Evolutionary conservation across 2,329 filamentous ascomycete genomes (phyloP), one percentile per base, ranked within the genome.

Genomic region (Aureobasidium mangrovei): DNA sequence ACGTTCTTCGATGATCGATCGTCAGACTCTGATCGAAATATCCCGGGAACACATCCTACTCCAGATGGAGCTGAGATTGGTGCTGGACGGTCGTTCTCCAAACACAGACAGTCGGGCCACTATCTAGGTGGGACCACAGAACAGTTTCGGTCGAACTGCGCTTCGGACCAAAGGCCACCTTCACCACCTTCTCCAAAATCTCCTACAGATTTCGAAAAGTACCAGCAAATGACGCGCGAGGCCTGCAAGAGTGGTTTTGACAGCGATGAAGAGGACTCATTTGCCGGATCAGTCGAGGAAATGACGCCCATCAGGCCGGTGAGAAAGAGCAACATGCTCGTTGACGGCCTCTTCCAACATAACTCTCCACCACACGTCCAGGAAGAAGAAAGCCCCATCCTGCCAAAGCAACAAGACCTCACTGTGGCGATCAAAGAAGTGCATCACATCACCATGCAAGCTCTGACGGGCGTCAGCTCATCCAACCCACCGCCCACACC

Each of bases 1-100:
- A 67, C 62, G 2, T 69, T 69, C 60, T 66, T 71, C 60, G 68
- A 70, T 26, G 62, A 62, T 36, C 61, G 45, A 18, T 57, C 58
- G 5, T 42, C 55, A 5, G 52, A 45, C 18, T 43, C 51, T 10
- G 45, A 51, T n/a, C 7, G 6, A 18, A 33, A 51, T 32, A 24
- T 43, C 26, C 39, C 40, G 4, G 31, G 42, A n/a, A 43, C 36
- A 7, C 35, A 47, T 24, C 8, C n/a, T 7, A 5, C n/a, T 3
- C 33, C 33, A 1, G 9, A 54, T n/a, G 24, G 5, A 18, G 28
- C 24, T 24, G 26, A 9, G 6, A 4, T n/a, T 18, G 18, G n/a
- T 7, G 18, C 29, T n/a, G 36, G 42, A 10, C 4, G 29, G 26
- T 43, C 43, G 9, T 29, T 42, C 4, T 54, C 55, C 2, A 56